Conservation (phyloP, 2,329 filamentous ascomycete genomes). For the Microcyclosporella mali region DNA sequence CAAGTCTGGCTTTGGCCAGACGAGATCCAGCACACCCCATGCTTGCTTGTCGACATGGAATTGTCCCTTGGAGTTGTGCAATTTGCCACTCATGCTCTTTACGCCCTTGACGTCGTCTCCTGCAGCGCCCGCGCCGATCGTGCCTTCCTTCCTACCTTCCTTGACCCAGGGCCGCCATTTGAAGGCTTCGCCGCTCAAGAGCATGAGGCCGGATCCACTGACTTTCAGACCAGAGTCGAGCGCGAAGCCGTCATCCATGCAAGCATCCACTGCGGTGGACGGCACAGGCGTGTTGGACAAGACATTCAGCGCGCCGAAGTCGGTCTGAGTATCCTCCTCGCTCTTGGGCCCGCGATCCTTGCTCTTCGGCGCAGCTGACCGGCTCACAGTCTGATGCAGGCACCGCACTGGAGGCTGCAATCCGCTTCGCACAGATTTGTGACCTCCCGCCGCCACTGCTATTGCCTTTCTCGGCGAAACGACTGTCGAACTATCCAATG, state of each 20-base stretch:
- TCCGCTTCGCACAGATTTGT: no score
- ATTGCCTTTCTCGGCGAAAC: no score
- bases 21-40: slow-evolving; percentile 68
- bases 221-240: slow-evolving; percentile 75
- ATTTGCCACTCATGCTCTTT: slow-evolving; percentile 33
- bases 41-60: slow-evolving; percentile 66
- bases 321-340: slow-evolving; percentile 58
- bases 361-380: slow-evolving; percentile 35
- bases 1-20: slow-evolving; percentile 91
- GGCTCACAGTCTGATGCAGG: neutral
- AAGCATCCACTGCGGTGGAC: slow-evolving; percentile 76
- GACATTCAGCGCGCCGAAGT: slow-evolving; percentile 73
- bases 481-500: no score
- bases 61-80: slow-evolving; percentile 72
- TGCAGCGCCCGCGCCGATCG: slow-evolving; percentile 31
- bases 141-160: slow-evolving; percentile 33
- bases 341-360: slow-evolving; percentile 57
- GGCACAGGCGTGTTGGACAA: slow-evolving; percentile 69
- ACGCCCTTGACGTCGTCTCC: slow-evolving; percentile 32
- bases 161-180: slow-evolving; percentile 75
- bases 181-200: slow-evolving; percentile 84
- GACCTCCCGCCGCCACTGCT: no score
- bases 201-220: slow-evolving; percentile 61
- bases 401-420: neutral
- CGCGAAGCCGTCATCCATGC: slow-evolving; percentile 75